phyloP scores from a whole-genome alignment of 148 eudicot species.

The Beta vulgaris region DNA sequence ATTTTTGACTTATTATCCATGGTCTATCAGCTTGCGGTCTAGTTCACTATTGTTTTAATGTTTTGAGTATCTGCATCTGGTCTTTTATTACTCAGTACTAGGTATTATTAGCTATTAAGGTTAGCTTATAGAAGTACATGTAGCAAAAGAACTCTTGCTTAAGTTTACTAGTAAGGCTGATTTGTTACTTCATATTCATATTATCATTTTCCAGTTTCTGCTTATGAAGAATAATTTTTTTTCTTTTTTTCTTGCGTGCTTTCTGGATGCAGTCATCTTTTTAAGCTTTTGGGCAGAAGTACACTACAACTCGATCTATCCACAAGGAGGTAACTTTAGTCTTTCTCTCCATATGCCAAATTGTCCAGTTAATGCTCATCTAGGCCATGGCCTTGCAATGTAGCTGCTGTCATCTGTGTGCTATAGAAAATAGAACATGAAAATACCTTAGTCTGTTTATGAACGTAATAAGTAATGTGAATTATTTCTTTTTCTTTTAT shows the following conservation, averaged over 20 bases:
- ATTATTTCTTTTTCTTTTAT: not conserved
- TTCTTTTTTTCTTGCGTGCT: not conserved
- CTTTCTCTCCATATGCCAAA: not conserved
- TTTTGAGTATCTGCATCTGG: too few species aligned
- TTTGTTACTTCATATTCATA: not conserved
- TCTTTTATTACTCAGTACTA: not conserved
- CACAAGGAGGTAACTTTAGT: slow-evolving; percentile 64
- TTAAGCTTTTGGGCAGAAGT: slow-evolving; percentile 99
- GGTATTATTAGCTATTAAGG: too few species aligned
- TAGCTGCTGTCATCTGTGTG: slow-evolving; percentile 6
- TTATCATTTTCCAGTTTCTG: slow-evolving; percentile 5
- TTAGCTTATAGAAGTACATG: too few species aligned
- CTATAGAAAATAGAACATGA: not conserved
- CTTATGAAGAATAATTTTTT: not conserved
- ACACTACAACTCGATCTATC: slow-evolving; percentile 94
- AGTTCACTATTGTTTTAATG: not conserved
- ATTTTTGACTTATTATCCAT: not conserved
- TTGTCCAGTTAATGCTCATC: not conserved
- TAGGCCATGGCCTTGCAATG: not conserved
- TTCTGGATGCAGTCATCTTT: slow-evolving; percentile 53
- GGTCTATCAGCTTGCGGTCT: not conserved
- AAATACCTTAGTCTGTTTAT: not conserved
- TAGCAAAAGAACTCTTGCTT: too few species aligned
- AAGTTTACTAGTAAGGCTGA: not conserved
- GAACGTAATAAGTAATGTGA: not conserved